phyloP scores from a whole-genome alignment of 148 eudicot species.

The Rhododendron ferrugineum region DNA sequence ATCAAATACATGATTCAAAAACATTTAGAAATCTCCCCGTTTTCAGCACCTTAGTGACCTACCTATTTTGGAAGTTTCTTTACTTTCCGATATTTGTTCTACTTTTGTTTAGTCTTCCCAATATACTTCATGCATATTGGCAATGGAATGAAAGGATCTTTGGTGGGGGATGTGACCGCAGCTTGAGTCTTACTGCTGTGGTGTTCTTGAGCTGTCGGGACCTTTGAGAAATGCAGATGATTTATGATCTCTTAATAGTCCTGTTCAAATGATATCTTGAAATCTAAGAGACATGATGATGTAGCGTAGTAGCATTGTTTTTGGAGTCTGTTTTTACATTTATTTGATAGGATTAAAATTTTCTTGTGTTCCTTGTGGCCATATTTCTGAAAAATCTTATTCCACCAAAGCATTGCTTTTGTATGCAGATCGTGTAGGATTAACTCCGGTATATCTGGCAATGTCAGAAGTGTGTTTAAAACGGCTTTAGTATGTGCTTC shows the following conservation, averaged over 20 bases:
- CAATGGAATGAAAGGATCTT: neutral
- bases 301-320: neutral
- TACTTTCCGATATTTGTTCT: neutral
- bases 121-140: neutral
- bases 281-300: neutral
- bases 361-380: neutral
- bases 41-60: neutral
- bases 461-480: neutral
- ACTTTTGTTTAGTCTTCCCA: neutral
- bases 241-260: neutral
- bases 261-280: neutral
- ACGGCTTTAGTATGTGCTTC: neutral
- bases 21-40: neutral
- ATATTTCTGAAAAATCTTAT: neutral
- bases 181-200: neutral
- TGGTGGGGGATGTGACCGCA: neutral
- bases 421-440: neutral
- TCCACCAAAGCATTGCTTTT: neutral
- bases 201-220: neutral
- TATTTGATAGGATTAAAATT: neutral
- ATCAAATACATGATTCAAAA: neutral
- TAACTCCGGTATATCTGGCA: neutral
- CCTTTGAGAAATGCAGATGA: neutral
- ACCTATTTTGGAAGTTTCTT: neutral
- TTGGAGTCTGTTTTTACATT: neutral